phyloP scores from a whole-genome alignment of 2,329 filamentous ascomycete species.

The Alternaria gaisen region DNA sequence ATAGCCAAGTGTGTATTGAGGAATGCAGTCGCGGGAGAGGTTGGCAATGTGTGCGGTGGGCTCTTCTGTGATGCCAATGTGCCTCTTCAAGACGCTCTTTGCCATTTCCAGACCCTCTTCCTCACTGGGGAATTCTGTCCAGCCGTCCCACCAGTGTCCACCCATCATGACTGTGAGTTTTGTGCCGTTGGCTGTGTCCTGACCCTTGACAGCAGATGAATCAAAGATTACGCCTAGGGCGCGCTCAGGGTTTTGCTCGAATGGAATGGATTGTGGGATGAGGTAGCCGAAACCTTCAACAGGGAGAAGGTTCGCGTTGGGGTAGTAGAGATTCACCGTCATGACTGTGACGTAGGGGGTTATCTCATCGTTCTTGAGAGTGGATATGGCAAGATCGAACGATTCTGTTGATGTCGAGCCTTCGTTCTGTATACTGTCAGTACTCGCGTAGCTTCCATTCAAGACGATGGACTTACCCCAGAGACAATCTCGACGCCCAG shows the following conservation, averaged over 20 bases:
- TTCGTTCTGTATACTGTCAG: constrained; percentile 28
- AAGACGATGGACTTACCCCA: constrained; percentile 28
- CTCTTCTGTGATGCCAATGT: constrained; percentile 74
- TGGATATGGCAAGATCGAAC: constrained; percentile 45
- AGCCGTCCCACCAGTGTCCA: constrained; percentile 86
- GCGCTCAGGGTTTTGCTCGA: constrained; percentile 79
- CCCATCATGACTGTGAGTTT: constrained; percentile 95
- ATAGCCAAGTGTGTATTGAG: constrained; percentile 88
- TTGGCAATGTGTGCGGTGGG: constrained; percentile 70
- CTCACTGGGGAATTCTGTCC: constrained; percentile 68
- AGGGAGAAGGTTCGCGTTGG: constrained; percentile 69
- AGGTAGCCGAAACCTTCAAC: constrained; percentile 88
- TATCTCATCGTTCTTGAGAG: constrained; percentile 55
- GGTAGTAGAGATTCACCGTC: constrained; percentile 91
- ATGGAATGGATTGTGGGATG: constrained; percentile 76
- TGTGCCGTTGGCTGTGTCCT: constrained; percentile 70
- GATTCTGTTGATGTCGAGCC: constrained; percentile 23
- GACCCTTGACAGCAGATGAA: constrained; percentile 68
- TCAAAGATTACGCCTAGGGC: constrained; percentile 94
- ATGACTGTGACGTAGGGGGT: constrained; percentile 81
- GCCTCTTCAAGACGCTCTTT: constrained; percentile 72
- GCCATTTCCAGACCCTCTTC: constrained; percentile 76
- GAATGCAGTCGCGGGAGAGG: constrained; percentile 78
- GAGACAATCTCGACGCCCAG: constrained; percentile 35
- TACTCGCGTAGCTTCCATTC: not conserved